phyloP scores from a whole-genome alignment of 192 early-diverging fungal species.

The Backusella australiensis region DNA sequence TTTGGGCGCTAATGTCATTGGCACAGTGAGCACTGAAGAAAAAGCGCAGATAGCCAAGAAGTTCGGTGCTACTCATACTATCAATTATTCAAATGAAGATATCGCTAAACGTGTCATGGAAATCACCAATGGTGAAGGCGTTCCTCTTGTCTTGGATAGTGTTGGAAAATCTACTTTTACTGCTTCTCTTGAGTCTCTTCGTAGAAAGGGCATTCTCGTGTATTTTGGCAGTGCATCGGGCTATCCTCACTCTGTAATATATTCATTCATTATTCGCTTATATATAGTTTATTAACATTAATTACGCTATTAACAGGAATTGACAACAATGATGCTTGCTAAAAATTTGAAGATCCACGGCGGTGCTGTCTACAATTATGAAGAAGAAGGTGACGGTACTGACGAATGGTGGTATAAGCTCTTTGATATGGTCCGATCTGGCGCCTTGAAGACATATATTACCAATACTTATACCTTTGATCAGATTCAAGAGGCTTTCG shows the following conservation, averaged over 20 bases:
- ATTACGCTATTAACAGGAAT: background rate
- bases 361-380: constrained; percentile 49
- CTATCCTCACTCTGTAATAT: constrained; percentile 64
- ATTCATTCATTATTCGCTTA: background rate
- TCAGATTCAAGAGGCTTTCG: constrained; percentile 72
- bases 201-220: constrained; percentile 68
- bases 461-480: constrained; percentile 73
- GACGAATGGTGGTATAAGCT: constrained; percentile 55
- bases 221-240: constrained; percentile 92
- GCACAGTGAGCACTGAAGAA: constrained; percentile 69
- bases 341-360: constrained; percentile 36
- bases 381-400: constrained; percentile 66
- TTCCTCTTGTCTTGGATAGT: constrained; percentile 83
- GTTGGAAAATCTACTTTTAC: constrained; percentile 91
- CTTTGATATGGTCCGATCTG: constrained; percentile 55
- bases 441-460: constrained; percentile 64
- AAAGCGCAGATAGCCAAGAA: constrained; percentile 63
- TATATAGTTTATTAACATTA: background rate
- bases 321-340: constrained; percentile 11
- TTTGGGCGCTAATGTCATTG: constrained; percentile 85
- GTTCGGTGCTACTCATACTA: constrained; percentile 69
- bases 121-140: constrained; percentile 73
- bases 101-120: constrained; percentile 64
- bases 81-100: constrained; percentile 71
- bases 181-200: constrained; percentile 59